Evolutionary conservation across 805 yeast genomes (phyloP), one percentile per base, ranked within the genome.

Genomic region (Zygosaccharomyces bailii): DNA sequence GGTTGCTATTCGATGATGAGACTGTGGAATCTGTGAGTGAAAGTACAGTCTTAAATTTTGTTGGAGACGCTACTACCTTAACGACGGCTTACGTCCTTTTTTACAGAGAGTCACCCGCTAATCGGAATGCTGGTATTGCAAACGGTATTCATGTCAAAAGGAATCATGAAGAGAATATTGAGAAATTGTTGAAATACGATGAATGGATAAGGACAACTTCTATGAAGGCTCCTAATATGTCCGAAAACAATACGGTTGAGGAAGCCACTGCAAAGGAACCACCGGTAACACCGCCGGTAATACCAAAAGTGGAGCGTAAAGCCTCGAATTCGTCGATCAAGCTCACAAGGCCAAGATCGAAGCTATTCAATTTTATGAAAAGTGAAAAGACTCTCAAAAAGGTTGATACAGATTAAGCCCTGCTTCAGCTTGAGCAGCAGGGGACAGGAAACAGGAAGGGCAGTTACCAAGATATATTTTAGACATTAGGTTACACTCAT

Each of bases 1-100:
- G 99, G 99, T 68, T 93, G 23, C 67, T 93, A 45, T 93, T 86
- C 67, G 99, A 93, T 62, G 99, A 93, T 63, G 98, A 93, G 63
- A 82, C 93, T 4, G 96, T 91, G 1, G 97, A 91, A 61, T 69
- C 84, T 11, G 89, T 93, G 7, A 88, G 83, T 52, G 96, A 88
- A 50, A 71, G 78, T 32, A 88, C 84, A 53, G 96, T 93, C 2
- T 74, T 81, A 63, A 77, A 84, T 54, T 93, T 90, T 58, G 84
- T 87, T 56, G 98, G 98, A 20, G 91, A 87, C 60, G 80, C 84
- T 3, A 84, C 86, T 2, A 93, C 95, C 5, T 73, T 87, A 57
- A 89, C 96, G 0, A 84, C 96, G 20, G 98, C 98, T 0, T 93
- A 93, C 64, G 82, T 93, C 20, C 68, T 93, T 42, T 86, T 90